Conservation (phyloP, 176 grass and related monocot genomes). For the Cenchrus purpureus region DNA sequence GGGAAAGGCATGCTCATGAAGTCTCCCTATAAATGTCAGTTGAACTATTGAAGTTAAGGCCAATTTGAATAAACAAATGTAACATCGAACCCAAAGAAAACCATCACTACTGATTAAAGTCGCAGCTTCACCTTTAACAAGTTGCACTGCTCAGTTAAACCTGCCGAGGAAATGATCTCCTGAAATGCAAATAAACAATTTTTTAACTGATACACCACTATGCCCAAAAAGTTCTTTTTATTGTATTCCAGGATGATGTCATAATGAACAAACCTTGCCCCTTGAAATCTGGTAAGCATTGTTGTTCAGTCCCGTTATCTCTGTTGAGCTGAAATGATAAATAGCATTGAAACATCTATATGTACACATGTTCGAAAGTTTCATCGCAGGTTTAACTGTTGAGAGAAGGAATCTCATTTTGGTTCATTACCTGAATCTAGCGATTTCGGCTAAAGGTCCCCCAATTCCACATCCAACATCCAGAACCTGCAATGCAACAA, state of each 20-base stretch:
- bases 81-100: background rate
- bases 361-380: slow-evolving; percentile 30
- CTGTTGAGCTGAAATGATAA: slow-evolving; percentile 49
- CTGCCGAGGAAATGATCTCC: slow-evolving; percentile 51
- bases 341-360: slow-evolving; percentile 20
- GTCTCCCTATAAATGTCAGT: slow-evolving; percentile 53
- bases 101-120: background rate
- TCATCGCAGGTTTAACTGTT: background rate
- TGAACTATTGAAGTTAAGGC: too few relatives aligned
- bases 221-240: background rate
- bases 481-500: slow-evolving; percentile 46
- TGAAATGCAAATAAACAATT: slow-evolving; percentile 11
- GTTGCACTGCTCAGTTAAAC: slow-evolving; percentile 55
- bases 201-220: background rate
- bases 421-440: slow-evolving; percentile 66
- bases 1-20: slow-evolving; percentile 77
- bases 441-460: slow-evolving; percentile 75
- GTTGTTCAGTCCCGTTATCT: slow-evolving; percentile 69
- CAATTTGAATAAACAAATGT: background rate
- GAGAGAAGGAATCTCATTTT: background rate
- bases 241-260: background rate
- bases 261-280: slow-evolving; percentile 42
- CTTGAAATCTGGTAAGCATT: slow-evolving; percentile 82
- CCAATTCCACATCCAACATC: slow-evolving; percentile 86
- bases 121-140: slow-evolving; percentile 58